phyloP scores from a whole-genome alignment of 306 rosid species.

The Coriaria nepalensis region DNA sequence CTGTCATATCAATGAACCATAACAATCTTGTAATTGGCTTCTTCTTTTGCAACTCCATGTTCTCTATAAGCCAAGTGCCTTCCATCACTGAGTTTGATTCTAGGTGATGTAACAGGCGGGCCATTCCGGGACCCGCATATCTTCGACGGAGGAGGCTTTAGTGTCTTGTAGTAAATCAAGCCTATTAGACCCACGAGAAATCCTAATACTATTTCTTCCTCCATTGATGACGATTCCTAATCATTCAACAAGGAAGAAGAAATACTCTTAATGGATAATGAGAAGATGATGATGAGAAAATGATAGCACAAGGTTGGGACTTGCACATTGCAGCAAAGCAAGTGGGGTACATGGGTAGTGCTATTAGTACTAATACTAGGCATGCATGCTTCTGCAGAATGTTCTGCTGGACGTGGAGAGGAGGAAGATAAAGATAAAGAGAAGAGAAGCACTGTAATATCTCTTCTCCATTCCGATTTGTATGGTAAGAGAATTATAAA shows the following conservation, averaged over 20 bases:
- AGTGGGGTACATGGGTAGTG: too few relatives aligned
- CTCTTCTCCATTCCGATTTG: too few relatives aligned
- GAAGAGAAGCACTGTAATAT: too few relatives aligned
- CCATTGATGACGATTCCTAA: slow-evolving; percentile 46
- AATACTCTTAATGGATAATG: too few relatives aligned
- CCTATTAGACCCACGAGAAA: slow-evolving; percentile 40
- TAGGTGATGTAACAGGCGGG: slow-evolving; percentile 50
- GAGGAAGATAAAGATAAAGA: too few relatives aligned
- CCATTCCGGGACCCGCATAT: slow-evolving; percentile 49
- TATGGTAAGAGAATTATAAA: too few relatives aligned
- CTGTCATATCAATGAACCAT: slow-evolving; percentile 42
- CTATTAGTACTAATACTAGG: too few relatives aligned
- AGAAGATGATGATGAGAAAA: too few relatives aligned
- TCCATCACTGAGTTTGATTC: slow-evolving; percentile 57
- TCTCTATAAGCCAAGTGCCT: slow-evolving; percentile 74
- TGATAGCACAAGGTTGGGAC: too few relatives aligned
- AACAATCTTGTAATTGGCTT: slow-evolving; percentile 54
- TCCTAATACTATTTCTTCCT: slow-evolving; percentile 32
- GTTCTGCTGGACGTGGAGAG: too few relatives aligned
- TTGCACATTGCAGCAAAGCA: too few relatives aligned
- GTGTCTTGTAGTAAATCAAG: slow-evolving; percentile 29
- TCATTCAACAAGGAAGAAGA: neutral
- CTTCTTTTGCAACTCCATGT: slow-evolving; percentile 50
- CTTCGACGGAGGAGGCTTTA: slow-evolving; percentile 52
- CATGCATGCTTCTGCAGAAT: too few relatives aligned